Evolutionary conservation across 352 stramenopile genomes (phyloP), one percentile per base, ranked within the genome.

Genomic region (Stephanocyclus meneghinianus): DNA sequence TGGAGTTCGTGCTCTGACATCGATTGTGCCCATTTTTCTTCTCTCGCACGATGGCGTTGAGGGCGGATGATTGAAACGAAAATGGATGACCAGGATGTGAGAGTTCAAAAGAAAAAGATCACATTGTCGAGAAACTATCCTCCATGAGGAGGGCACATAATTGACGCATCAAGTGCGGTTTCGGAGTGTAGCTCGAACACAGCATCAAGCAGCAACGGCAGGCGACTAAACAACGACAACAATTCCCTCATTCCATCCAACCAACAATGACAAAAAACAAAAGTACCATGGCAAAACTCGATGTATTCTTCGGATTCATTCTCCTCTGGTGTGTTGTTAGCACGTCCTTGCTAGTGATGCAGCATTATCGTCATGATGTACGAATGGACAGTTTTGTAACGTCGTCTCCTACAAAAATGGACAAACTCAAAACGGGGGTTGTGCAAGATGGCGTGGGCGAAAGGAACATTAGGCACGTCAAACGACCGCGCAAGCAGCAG

Each of bases 231-330:
- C 3, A 40, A 8, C 35, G 7, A 2, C 35, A 2, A 40, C 35
- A 40, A 40, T 9, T 40, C 7, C 35, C 35, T 40, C 35, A 40
- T 40, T 4, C 29, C 53, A 10, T 62, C 53, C n/a, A 16, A n/a
- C 26, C 11, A 16, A 62, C 42, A 18, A 62, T 50, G 21, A 42
- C 1, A 21, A 48, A 50, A 37, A 35, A 48, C 4, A 65, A 62
- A 32, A 7, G n/a, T 1, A 68, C 6, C 18, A 78, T 78, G 60
- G 15, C 42, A 44, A 63, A 57, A 35, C 71, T 68, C n/a, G 29
- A 71, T 45, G 37, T 71, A 37, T 67, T 70, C 16, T 78, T 71
- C 48, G 40, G 37, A 68, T 56, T 71, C 29, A 70, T 78, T 42
- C 48, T 78, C n/a, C 11, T 62, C 56, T 78, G 71, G 71, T 40